phyloP scores from a whole-genome alignment of 2,329 filamentous ascomycete genomes.

The Helicocarpus griseus region DNA sequence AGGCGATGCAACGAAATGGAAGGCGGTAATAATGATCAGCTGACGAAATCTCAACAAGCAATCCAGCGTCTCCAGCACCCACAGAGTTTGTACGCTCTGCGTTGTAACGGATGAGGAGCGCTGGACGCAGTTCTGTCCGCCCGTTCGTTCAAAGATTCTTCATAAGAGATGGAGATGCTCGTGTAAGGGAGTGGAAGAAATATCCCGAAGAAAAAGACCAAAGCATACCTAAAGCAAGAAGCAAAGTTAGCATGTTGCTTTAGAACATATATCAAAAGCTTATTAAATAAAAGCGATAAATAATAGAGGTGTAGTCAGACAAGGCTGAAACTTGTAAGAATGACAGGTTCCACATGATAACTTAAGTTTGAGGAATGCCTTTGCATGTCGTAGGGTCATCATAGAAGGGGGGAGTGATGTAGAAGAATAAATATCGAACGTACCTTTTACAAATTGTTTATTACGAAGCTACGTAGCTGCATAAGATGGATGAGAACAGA shows the following conservation, averaged over 20 bases:
- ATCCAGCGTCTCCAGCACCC: slow-evolving; percentile 41
- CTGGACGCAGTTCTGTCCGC: slow-evolving; percentile 54
- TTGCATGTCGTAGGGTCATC: slow-evolving; percentile 56
- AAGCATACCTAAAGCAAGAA: slow-evolving; percentile 6
- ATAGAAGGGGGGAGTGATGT: slow-evolving; percentile 23
- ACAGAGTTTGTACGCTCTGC: slow-evolving; percentile 56
- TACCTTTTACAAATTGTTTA: slow-evolving; percentile 36
- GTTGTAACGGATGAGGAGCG: slow-evolving; percentile 42
- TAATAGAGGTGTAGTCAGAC: slow-evolving; percentile 43
- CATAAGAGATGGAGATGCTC: slow-evolving; percentile 32
- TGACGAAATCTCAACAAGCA: slow-evolving; percentile 63
- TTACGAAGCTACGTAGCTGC: not conserved
- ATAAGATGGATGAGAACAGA: slow-evolving; percentile 1
- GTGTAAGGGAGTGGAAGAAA: slow-evolving; percentile 14
- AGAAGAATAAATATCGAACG: slow-evolving; percentile 7
- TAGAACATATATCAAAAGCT: slow-evolving; percentile 21
- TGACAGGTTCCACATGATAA: slow-evolving; percentile 54
- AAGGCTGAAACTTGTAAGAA: slow-evolving; percentile 59
- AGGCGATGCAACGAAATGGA: not conserved
- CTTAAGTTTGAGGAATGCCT: slow-evolving; percentile 62
- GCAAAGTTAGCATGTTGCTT: slow-evolving; percentile 11
- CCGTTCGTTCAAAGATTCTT: slow-evolving; percentile 59
- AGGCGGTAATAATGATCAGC: slow-evolving; percentile 37
- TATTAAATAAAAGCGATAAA: slow-evolving; percentile 6
- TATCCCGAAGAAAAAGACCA: slow-evolving; percentile 8